Conservation (phyloP, 805 yeast genomes). For the Scheffersomyces amazonensis region DNA sequence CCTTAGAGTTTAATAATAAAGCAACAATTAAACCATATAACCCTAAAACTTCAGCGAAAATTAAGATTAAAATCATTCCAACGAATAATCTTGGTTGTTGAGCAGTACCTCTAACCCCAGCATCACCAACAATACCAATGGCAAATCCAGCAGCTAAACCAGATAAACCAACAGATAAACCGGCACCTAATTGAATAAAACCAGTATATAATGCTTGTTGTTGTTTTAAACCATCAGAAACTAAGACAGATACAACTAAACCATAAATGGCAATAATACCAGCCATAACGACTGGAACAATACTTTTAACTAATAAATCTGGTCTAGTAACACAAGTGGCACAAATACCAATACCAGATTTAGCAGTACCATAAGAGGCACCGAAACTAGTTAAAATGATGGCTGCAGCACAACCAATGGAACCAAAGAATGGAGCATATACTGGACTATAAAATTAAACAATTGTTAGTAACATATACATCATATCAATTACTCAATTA, state of each 20-base stretch:
- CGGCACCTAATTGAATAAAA: slow-evolving; percentile 97
- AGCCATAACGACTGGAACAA: slow-evolving; percentile 98
- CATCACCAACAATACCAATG: slow-evolving; percentile 99
- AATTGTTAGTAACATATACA: slow-evolving; percentile 17
- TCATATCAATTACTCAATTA: not conserved
- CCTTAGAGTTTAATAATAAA: slow-evolving; percentile 94
- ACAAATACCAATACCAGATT: slow-evolving; percentile 98
- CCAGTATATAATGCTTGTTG: slow-evolving; percentile 94
- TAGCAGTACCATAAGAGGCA: slow-evolving; percentile 99
- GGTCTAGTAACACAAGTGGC: slow-evolving; percentile 98
- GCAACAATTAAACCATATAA: slow-evolving; percentile 98
- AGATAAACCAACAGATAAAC: slow-evolving; percentile 93
- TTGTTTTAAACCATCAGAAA: slow-evolving; percentile 85
- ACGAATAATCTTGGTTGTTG: slow-evolving; percentile 98
- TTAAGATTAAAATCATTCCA: slow-evolving; percentile 96
- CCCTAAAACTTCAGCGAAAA: slow-evolving; percentile 99
- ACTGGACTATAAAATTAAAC: slow-evolving; percentile 53
- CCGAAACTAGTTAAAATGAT: slow-evolving; percentile 98
- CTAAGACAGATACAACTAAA: slow-evolving; percentile 91
- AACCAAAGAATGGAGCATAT: slow-evolving; percentile 96
- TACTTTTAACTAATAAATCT: slow-evolving; percentile 86
- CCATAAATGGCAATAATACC: slow-evolving; percentile 99
- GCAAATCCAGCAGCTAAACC: slow-evolving; percentile 99
- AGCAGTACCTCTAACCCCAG: slow-evolving; percentile 98
- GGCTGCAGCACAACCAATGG: slow-evolving; percentile 99